phyloP scores from a whole-genome alignment of 2,329 filamentous ascomycete genomes.

The Aspergillus ibericus region DNA sequence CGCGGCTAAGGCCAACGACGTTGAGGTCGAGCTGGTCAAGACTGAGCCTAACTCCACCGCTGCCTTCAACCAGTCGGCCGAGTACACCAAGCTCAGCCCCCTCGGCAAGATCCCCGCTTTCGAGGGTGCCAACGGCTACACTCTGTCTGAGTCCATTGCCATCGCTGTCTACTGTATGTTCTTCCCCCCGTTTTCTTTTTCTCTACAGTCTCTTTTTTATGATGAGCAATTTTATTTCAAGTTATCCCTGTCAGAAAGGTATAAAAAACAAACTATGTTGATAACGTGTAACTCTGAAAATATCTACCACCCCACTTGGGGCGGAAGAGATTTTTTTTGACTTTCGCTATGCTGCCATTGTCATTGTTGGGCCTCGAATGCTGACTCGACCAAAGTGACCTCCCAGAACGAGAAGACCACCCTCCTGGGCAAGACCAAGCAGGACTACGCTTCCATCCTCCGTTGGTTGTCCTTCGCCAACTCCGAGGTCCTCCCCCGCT shows the following conservation, averaged over 20 bases:
- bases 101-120: conserved; percentile 93
- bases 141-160: conserved; percentile 85
- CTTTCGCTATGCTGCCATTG: conserved; percentile 15
- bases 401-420: conserved; percentile 99
- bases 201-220: conserved; percentile 36
- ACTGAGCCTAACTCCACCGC: conserved; percentile 54
- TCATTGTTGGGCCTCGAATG: conserved; percentile 12
- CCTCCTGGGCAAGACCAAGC: conserved; percentile 99
- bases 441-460: conserved; percentile 98
- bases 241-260: conserved; percentile 98
- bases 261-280: conserved; percentile 64
- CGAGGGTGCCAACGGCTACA: conserved; percentile 85
- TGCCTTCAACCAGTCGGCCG: conserved; percentile 63
- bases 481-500: conserved; percentile 71
- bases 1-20: conserved; percentile 95
- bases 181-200: conserved; percentile 11
- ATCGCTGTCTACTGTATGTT: conserved; percentile 96
- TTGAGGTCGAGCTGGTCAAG: conserved; percentile 83
- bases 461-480: conserved; percentile 99
- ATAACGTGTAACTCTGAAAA: conserved; percentile 74
- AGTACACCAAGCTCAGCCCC: conserved; percentile 83
- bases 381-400: conserved; percentile 65
- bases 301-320: conserved; percentile 42
- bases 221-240: conserved; percentile 75
- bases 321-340: conserved; percentile 19